Evolutionary conservation across 352 stramenopile species (phyloP).

Genomic region (Phytophthora quininea): DNA sequence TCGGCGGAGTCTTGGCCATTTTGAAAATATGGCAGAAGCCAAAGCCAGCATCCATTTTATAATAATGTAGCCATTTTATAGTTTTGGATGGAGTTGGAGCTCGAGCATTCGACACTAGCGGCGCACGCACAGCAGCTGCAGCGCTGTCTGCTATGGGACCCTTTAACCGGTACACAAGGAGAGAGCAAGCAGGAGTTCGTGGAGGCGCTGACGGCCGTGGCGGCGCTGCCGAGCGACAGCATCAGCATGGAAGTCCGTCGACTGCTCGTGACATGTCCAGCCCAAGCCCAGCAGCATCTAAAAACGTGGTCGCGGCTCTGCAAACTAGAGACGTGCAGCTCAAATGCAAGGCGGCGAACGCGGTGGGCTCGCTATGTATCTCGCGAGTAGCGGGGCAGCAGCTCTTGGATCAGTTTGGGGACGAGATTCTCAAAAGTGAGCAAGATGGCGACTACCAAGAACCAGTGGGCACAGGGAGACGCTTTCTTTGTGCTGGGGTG

Average conservation of each 20-base stretch:
- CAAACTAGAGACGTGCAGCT: conserved; percentile 67
- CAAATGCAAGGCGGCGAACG: conserved; percentile 83
- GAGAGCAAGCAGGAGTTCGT: conserved; percentile 59
- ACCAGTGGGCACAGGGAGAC: conserved; percentile 79
- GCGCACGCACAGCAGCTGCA: conserved; percentile 36
- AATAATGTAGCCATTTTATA: neutral
- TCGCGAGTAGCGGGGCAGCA: conserved; percentile 73
- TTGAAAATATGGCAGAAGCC: neutral
- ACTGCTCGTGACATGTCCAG: conserved; percentile 40
- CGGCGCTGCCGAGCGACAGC: conserved; percentile 65
- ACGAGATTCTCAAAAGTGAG: conserved; percentile 33
- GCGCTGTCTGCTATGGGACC: conserved; percentile 48
- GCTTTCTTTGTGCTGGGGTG: conserved; percentile 79
- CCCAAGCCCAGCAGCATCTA: too few relatives aligned
- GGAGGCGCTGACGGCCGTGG: conserved; percentile 75
- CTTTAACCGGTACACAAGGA: conserved; percentile 15
- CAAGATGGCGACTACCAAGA: conserved; percentile 71
- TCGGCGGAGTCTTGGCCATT: conserved; percentile 40
- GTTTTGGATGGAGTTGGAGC: conserved; percentile 1
- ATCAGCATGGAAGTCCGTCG: conserved; percentile 78
- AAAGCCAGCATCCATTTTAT: too few relatives aligned
- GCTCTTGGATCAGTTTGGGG: conserved; percentile 54
- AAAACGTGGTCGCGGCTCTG: conserved; percentile 53
- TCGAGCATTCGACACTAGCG: conserved; percentile 27
- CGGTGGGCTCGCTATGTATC: conserved; percentile 73